Conservation (phyloP, 306 rosid genomes). For the Abrus pulchellus region DNA sequence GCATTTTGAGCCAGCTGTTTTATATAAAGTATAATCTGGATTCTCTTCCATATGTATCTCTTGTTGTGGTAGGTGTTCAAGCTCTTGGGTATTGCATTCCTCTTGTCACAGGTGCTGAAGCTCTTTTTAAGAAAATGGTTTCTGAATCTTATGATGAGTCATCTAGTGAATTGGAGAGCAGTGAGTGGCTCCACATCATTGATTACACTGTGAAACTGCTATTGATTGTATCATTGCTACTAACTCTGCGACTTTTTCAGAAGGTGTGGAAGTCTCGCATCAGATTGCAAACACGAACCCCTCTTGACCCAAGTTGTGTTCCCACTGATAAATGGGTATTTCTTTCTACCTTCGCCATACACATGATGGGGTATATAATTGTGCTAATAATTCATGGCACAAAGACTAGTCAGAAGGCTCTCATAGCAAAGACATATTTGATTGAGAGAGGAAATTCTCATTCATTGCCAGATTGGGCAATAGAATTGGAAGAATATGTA, state of each 20-base stretch:
- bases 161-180: slow-evolving; percentile 64
- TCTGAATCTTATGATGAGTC: slow-evolving; percentile 59
- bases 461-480: slow-evolving; percentile 61
- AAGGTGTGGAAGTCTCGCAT: slow-evolving; percentile 92
- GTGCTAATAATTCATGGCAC: slow-evolving; percentile 65
- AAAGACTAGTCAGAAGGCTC: slow-evolving; percentile 54
- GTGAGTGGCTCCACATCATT: slow-evolving; percentile 66
- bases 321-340: slow-evolving; percentile 81
- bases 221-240: slow-evolving; percentile 69
- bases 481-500: slow-evolving; percentile 76
- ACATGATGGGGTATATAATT: slow-evolving; percentile 66
- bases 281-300: slow-evolving; percentile 67
- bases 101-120: slow-evolving; percentile 85
- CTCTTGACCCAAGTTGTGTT: slow-evolving; percentile 66
- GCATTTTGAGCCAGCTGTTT: slow-evolving; percentile 77
- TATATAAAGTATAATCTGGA: slow-evolving; percentile 67
- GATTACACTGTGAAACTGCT: slow-evolving; percentile 85
- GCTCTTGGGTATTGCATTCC: slow-evolving; percentile 89
- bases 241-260: slow-evolving; percentile 86
- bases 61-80: slow-evolving; percentile 83
- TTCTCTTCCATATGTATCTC: slow-evolving; percentile 77
- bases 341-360: slow-evolving; percentile 61
- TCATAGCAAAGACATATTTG: slow-evolving; percentile 47
- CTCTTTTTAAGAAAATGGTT: slow-evolving; percentile 72
- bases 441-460: slow-evolving; percentile 49